Conservation (phyloP, 805 yeast species). For the Candida peoriensis region DNA sequence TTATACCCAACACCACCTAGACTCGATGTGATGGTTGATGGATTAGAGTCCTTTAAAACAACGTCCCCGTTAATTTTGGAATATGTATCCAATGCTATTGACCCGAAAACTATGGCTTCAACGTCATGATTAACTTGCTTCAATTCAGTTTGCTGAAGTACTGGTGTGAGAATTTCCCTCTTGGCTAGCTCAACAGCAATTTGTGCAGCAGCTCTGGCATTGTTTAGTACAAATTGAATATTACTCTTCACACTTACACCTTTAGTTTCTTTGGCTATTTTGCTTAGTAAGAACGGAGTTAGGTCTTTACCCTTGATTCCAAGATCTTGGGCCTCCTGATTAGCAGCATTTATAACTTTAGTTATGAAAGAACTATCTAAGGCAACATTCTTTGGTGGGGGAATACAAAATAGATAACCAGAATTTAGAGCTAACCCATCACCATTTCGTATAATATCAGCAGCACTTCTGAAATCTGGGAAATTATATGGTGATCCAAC, state of each 20-base stretch:
- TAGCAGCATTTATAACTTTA: slow-evolving; percentile 53
- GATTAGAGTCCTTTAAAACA: slow-evolving; percentile 61
- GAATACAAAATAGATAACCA: slow-evolving; percentile 79
- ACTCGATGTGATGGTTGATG: slow-evolving; percentile 51
- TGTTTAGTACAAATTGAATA: slow-evolving; percentile 69
- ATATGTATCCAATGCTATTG: slow-evolving; percentile 71
- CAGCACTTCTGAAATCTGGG: slow-evolving; percentile 50
- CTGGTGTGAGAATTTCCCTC: background rate
- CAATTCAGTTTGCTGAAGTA: background rate
- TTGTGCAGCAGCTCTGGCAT: slow-evolving; percentile 62
- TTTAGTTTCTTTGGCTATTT: slow-evolving; percentile 60
- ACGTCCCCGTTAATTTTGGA: slow-evolving; percentile 36
- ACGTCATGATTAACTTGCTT: slow-evolving; percentile 5
- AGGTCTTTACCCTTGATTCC: slow-evolving; percentile 66
- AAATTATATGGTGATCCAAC: slow-evolving; percentile 65
- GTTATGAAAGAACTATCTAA: slow-evolving; percentile 48
- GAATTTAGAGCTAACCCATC: slow-evolving; percentile 45
- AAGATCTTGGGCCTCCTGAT: slow-evolving; percentile 42
- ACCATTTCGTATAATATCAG: slow-evolving; percentile 49
- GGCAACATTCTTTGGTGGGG: slow-evolving; percentile 67
- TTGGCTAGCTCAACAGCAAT: slow-evolving; percentile 46
- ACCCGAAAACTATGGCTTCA: slow-evolving; percentile 55
- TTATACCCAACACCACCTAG: slow-evolving; percentile 87
- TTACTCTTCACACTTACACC: slow-evolving; percentile 71
- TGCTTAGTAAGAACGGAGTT: slow-evolving; percentile 71